Conservation (phyloP, 768 basidiomycete species). For the Mycena alexandri region DNA sequence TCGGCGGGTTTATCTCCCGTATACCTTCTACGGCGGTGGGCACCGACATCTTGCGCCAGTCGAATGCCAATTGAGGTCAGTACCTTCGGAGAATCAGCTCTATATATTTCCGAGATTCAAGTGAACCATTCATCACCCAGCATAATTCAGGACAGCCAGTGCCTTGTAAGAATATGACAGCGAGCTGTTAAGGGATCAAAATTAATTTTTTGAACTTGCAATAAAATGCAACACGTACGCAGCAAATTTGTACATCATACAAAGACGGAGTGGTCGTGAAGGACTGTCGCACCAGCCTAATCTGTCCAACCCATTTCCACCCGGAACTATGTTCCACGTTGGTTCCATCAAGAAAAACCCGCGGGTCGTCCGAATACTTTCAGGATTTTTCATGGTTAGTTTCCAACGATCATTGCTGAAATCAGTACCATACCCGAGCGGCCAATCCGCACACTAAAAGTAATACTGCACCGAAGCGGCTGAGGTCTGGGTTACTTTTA, state of each 20-base stretch:
- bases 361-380: conserved; percentile 50
- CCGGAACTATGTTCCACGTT: conserved; percentile 45
- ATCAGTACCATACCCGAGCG: conserved; percentile 48
- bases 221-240: conserved; percentile 40
- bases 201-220: conserved; percentile 41
- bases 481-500: too few species aligned
- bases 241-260: conserved; percentile 53
- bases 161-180: conserved; percentile 40
- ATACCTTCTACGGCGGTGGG: conserved; percentile 33
- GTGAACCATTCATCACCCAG: conserved; percentile 47
- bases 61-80: conserved; percentile 35
- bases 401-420: not conserved
- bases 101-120: not conserved
- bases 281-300: conserved; percentile 48
- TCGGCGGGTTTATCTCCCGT: conserved; percentile 35
- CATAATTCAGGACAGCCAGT: conserved; percentile 42
- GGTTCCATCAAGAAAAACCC: conserved; percentile 43
- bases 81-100: conserved; percentile 18
- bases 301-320: conserved; percentile 48
- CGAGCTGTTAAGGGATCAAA: conserved; percentile 40
- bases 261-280: conserved; percentile 50
- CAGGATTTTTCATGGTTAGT: not conserved
- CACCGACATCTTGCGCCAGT: conserved; percentile 36
- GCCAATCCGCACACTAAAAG: conserved; percentile 59
- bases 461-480: conserved; percentile 50